These are phyloP conservation scores for Purpureocillium lavendulum DNA, from an alignment of 2,329 filamentous ascomycete genomes.

Conservation along the genomic window DNA sequence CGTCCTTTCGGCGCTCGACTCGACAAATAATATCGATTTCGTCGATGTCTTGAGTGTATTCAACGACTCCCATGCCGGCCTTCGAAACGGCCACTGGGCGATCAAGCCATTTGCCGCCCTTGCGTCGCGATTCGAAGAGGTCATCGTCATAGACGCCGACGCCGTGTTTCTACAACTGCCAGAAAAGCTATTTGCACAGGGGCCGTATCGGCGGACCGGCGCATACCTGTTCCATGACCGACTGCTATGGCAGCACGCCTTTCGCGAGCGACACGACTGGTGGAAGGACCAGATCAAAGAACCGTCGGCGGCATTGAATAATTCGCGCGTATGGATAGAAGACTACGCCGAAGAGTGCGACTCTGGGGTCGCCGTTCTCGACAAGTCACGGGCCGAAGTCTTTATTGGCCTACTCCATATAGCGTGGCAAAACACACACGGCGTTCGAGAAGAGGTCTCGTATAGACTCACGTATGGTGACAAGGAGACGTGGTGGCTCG, in stretches of 20 bases:
- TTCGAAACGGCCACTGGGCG: slow-evolving; percentile 26
- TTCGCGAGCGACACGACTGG: slow-evolving; percentile 26
- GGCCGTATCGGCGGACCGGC: slow-evolving; percentile 21
- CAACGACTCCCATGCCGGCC: slow-evolving; percentile 18
- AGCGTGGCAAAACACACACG: slow-evolving; percentile 34
- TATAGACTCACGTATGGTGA: slow-evolving; percentile 34
- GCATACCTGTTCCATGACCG: slow-evolving; percentile 32
- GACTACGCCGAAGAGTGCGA: slow-evolving; percentile 32
- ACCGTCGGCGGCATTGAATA: slow-evolving; percentile 21
- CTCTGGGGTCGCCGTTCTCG: slow-evolving; percentile 30
- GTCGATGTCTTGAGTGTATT: slow-evolving; percentile 25
- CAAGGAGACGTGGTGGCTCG: slow-evolving; percentile 38
- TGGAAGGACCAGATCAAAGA: slow-evolving; percentile 26
- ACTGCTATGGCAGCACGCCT: slow-evolving; percentile 26
- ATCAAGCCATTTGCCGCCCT: slow-evolving; percentile 32
- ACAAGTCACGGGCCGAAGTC: slow-evolving; percentile 28
- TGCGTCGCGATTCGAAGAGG: slow-evolving; percentile 25
- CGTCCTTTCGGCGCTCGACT: slow-evolving; percentile 11
- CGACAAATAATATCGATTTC: slow-evolving; percentile 16
- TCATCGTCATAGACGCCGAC: slow-evolving; percentile 30
- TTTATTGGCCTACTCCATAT: slow-evolving; percentile 30
- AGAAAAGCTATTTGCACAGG: slow-evolving; percentile 19
- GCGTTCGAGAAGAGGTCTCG: slow-evolving; percentile 28
- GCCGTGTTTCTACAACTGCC: slow-evolving; percentile 29
- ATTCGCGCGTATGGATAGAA: slow-evolving; percentile 29